Base-by-base conservation (phyloP, 2,329 filamentous ascomycete species). In the Clarireedia homoeocarpa region DNA sequence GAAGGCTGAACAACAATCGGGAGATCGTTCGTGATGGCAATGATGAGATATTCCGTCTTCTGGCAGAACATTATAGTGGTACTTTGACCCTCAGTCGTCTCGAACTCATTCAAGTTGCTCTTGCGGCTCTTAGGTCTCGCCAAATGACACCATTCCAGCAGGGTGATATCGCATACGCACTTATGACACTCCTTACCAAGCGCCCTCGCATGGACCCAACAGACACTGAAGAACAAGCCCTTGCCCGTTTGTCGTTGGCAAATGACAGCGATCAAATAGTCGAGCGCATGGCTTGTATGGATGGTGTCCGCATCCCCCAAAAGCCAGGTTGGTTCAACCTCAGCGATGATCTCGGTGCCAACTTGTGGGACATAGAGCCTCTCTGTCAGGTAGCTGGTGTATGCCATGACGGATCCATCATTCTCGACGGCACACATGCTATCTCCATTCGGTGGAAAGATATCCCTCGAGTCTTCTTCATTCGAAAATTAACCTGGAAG, bases 391-490 rank as follows among this genome's bases (percentile, higher is more conserved):
- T 70, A 1, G 68, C 67, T 1, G 69, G 67, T 15, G 64, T 71
- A 15, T 60, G 66, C 17, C 60, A 70, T 23, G 67, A 71, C 34
- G 57, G 62, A 2, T 61, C 66, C 7, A 59, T 71, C 15, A 63
- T 70, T 51, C 44, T 70, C 14, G 69, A 70, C 55, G 63, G 65
- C 1, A 63, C 63, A 30, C 63, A 63, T 12, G 69, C 61, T 23
- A 65, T 69, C 27, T 62, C 64, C 15, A 70, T 71, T 40, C 64
- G 67, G 14, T 71, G 70, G 69, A 69, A 70, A 42, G 58, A 64
- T 17, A 67, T 71, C 52, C 42, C 48, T 20, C 17, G 58, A 36
- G 57, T 57, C 34, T 45, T 50, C 26, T 51, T 48, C 12, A 24
- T 48, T 5, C 49, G 38, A 14, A 47, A 39, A 15, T 10, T 23